A percentile compares a stretch with the other conserved stretches of the same genome.
Evolutionary conservation across 1,139 yeast species (phyloP).

Genomic region (Kluyveromyces sp.): DNA sequence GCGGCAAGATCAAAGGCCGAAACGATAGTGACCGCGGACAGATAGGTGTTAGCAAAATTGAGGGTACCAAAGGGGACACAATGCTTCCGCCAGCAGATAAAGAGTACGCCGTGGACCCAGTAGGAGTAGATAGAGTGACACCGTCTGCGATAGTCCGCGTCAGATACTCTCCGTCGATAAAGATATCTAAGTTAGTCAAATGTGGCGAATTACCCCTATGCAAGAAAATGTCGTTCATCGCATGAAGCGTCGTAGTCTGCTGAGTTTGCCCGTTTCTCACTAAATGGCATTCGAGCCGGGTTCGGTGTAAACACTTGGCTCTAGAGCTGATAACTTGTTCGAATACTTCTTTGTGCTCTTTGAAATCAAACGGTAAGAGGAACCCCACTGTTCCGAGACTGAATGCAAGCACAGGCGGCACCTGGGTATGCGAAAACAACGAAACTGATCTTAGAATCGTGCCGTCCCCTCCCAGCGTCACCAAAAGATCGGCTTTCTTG

Average conservation of each 20-base stretch:
- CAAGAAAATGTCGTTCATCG: conserved; percentile 84
- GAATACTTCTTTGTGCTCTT: conserved; percentile 55
- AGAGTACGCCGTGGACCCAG: conserved; percentile 93
- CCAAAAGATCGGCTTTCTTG: conserved; percentile 55
- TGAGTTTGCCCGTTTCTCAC: conserved; percentile 33
- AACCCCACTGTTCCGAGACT: conserved; percentile 92
- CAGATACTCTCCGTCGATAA: conserved; percentile 70
- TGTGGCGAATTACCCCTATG: conserved; percentile 90
- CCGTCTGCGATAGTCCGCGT: conserved; percentile 94
- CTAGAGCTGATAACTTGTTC: conserved; percentile 57
- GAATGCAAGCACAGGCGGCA: conserved; percentile 85
- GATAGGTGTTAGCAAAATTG: conserved; percentile 78
- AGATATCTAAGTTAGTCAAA: conserved; percentile 72
- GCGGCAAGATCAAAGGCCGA: conserved; percentile 77
- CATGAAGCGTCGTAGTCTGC: conserved; percentile 41
- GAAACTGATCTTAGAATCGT: conserved; percentile 72
- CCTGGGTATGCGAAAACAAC: conserved; percentile 55
- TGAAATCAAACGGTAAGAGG: conserved; percentile 76
- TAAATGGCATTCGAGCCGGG: conserved; percentile 70
- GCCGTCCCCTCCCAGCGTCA: conserved; percentile 94
- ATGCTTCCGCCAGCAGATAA: conserved; percentile 88
- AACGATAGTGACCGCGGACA: conserved; percentile 85
- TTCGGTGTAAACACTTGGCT: conserved; percentile 66
- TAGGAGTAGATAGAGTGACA: conserved; percentile 76
- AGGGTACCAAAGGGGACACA: conserved; percentile 81